These are phyloP conservation scores for Zasmidium angulare DNA, from an alignment of 2,329 filamentous ascomycete species.

Conservation along the genomic window DNA sequence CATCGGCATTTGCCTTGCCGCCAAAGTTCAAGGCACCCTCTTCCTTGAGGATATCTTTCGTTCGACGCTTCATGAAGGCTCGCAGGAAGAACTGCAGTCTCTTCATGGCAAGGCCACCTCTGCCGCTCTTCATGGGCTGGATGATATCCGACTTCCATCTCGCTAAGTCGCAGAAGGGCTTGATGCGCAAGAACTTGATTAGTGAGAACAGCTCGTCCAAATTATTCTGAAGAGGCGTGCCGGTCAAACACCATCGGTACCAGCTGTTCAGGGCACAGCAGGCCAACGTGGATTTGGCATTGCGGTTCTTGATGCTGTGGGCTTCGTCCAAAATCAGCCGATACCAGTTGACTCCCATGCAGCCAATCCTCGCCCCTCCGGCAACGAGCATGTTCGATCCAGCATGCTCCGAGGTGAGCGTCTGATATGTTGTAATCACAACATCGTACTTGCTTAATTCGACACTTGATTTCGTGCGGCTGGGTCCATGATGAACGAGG, in stretches of 20 bases:
- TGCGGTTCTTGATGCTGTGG: slow-evolving; percentile 97
- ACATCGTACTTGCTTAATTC: slow-evolving; percentile 86
- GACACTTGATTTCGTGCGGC: slow-evolving; percentile 73
- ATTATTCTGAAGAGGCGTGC: slow-evolving; percentile 98
- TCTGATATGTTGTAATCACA: slow-evolving; percentile 96
- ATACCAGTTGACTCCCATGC: slow-evolving; percentile 93
- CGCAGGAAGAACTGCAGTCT: slow-evolving; percentile 81
- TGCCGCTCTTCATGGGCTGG: slow-evolving; percentile 82
- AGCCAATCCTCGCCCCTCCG: slow-evolving; percentile 70
- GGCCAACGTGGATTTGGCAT: slow-evolving; percentile 91
- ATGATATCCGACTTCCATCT: slow-evolving; percentile 94
- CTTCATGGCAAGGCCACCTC: slow-evolving; percentile 83
- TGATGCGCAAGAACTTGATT: slow-evolving; percentile 87
- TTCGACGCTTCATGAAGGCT: slow-evolving; percentile 98
- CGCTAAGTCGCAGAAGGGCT: slow-evolving; percentile 80
- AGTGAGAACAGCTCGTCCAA: slow-evolving; percentile 93
- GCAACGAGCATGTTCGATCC: slow-evolving; percentile 62
- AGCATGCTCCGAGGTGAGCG: slow-evolving; percentile 85
- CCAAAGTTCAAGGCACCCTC: slow-evolving; percentile 78
- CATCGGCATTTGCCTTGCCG: slow-evolving; percentile 60
- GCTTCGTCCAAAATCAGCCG: slow-evolving; percentile 94
- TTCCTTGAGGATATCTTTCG: slow-evolving; percentile 92
- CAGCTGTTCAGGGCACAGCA: slow-evolving; percentile 81
- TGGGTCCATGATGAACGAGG: slow-evolving; percentile 85
- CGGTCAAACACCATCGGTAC: slow-evolving; percentile 94